These are phyloP conservation scores for Triticum turgidum DNA, from an alignment of 176 grass and related monocot genomes.

Conservation along the genomic window DNA sequence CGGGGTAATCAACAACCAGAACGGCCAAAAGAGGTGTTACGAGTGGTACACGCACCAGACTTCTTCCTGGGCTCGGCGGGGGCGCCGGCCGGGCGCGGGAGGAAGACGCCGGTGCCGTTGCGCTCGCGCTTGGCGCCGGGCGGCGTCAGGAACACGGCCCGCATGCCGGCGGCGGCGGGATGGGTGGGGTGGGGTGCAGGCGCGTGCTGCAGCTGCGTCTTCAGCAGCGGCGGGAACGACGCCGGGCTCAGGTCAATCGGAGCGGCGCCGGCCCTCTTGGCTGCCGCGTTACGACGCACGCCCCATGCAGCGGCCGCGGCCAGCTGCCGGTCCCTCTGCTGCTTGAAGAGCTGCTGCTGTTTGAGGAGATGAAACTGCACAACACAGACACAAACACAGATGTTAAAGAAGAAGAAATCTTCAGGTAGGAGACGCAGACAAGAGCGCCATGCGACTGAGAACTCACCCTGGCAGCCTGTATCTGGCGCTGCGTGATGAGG, in stretches of 20 bases:
- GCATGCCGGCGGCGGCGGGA: conserved; percentile 31
- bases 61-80: conserved; percentile 57
- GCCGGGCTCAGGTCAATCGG: conserved; percentile 37
- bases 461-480: conserved; percentile 66
- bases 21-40: neutral
- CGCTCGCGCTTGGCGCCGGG: conserved; percentile 60
- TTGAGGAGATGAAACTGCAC: conserved; percentile 70
- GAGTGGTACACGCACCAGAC: conserved; percentile 28
- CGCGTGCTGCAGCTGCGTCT: conserved; percentile 30
- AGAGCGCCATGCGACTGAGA: neutral
- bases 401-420: neutral
- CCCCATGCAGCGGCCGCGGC: conserved; percentile 11
- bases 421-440: neutral
- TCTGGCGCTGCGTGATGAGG: conserved; percentile 58
- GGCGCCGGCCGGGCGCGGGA: conserved; percentile 48
- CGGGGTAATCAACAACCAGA: neutral
- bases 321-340: conserved; percentile 57
- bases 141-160: conserved; percentile 61
- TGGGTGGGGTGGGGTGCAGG: neutral
- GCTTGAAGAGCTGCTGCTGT: conserved; percentile 71
- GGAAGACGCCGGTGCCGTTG: conserved; percentile 78
- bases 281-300: neutral
- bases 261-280: neutral
- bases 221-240: conserved; percentile 58
- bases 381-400: too few relatives aligned